These are phyloP conservation scores for Arachnomyces sp. DNA, from an alignment of 2,329 filamentous ascomycete genomes.

Conservation along the genomic window DNA sequence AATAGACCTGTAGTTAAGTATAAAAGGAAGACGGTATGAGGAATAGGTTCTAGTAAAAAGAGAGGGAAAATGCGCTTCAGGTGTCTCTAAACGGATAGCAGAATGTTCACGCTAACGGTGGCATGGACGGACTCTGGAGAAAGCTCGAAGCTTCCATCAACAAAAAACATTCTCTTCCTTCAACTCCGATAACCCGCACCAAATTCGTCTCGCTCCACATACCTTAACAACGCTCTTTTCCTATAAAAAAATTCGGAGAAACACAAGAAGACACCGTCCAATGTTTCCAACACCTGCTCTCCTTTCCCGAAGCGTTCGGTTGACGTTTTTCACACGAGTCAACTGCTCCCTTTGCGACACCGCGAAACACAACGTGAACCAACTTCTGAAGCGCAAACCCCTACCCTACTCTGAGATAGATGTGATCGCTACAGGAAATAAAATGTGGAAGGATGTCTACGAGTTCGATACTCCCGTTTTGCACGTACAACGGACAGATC, in stretches of 20 bases:
- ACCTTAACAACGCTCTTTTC: neutral
- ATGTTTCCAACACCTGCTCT: conserved; percentile 27
- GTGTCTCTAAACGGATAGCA: neutral
- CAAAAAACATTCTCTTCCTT: too few relatives aligned
- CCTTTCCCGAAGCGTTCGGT: conserved; percentile 29
- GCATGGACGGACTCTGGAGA: conserved; percentile 15
- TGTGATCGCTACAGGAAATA: conserved; percentile 48
- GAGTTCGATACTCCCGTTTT: conserved; percentile 60
- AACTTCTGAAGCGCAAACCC: conserved; percentile 45
- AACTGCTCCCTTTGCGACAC: conserved; percentile 55
- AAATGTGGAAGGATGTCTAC: conserved; percentile 53
- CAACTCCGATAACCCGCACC: too few relatives aligned
- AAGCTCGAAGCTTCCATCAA: conserved; percentile 36
- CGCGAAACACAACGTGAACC: conserved; percentile 50
- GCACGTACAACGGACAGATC: conserved; percentile 47
- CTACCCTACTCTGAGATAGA: conserved; percentile 54
- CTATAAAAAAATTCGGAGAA: conserved; percentile 1
- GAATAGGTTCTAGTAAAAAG: neutral
- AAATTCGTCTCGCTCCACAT: too few relatives aligned
- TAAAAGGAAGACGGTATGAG: neutral
- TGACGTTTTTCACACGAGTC: conserved; percentile 55
- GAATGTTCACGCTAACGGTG: conserved; percentile 12
- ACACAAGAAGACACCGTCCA: neutral
- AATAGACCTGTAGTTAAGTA: neutral
- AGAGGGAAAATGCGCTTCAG: neutral